These are phyloP conservation scores for Stemphylium vesicarium DNA, from an alignment of 2,329 filamentous ascomycete genomes.

Conservation along the genomic window DNA sequence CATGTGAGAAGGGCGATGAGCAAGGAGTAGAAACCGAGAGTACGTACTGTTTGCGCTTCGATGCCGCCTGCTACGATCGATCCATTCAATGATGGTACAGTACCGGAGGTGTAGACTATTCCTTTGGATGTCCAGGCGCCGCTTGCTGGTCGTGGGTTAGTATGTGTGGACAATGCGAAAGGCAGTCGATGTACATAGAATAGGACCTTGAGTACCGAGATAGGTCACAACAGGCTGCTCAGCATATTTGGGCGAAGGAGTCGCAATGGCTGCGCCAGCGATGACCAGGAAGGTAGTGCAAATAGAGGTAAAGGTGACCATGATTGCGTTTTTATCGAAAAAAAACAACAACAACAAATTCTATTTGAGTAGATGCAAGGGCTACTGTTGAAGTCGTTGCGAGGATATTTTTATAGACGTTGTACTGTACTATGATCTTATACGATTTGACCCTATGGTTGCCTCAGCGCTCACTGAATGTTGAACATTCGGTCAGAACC, in stretches of 20 bases:
- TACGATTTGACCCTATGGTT: not conserved
- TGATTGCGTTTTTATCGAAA: no score
- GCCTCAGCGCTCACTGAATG: not conserved
- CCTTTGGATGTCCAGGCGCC: conserved; percentile 41
- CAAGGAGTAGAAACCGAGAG: rapidly evolving
- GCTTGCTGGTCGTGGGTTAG: conserved; percentile 21
- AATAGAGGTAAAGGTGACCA: conserved; percentile 32
- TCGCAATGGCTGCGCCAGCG: conserved; percentile 23
- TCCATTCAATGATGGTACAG: conserved; percentile 37
- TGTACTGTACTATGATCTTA: not conserved
- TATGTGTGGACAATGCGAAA: not conserved
- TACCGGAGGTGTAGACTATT: conserved; percentile 42
- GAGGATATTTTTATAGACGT: not conserved
- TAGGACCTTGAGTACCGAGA: conserved; percentile 39
- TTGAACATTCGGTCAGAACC: not conserved
- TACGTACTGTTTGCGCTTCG: conserved; percentile 32
- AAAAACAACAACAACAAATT: no score
- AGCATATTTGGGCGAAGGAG: conserved; percentile 28
- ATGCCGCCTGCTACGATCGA: conserved; percentile 35
- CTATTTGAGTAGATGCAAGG: not conserved
- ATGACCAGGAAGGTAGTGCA: conserved; percentile 26
- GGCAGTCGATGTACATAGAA: conserved; percentile 25
- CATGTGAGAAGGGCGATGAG: not conserved
- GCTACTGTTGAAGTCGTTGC: not conserved
- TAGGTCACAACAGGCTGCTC: conserved; percentile 40